These are phyloP conservation scores for Penicillium sp. DNA, from an alignment of 2,329 filamentous ascomycete species.

Conservation along the genomic window DNA sequence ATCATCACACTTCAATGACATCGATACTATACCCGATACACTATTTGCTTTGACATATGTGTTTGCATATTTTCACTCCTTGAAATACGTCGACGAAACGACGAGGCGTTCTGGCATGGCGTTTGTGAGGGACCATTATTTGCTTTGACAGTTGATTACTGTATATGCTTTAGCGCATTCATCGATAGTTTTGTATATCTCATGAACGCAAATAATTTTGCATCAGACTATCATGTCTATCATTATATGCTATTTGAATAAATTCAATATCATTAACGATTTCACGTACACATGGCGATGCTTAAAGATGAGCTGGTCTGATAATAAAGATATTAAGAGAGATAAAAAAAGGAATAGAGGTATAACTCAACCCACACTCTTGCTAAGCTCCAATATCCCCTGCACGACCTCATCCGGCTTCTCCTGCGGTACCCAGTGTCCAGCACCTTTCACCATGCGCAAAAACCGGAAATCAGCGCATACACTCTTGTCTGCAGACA, in stretches of 20 bases:
- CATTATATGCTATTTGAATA: neutral
- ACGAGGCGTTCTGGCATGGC: neutral
- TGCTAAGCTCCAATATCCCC: constrained; percentile 45
- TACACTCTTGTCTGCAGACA: constrained; percentile 36
- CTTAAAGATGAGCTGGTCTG: neutral
- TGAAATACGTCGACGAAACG: neutral
- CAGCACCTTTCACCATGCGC: constrained; percentile 56
- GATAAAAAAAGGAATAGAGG: neutral
- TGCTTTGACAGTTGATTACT: neutral
- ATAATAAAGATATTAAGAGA: neutral
- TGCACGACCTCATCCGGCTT: constrained; percentile 52
- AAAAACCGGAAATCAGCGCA: constrained; percentile 54
- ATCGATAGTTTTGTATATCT: neutral
- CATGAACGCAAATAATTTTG: neutral
- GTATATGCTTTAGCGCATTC: neutral
- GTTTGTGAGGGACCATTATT: neutral
- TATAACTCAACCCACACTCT: neutral
- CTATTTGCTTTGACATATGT: neutral
- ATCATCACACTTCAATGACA: neutral
- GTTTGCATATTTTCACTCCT: neutral
- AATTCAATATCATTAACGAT: neutral
- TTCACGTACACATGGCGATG: neutral
- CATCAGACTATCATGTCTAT: neutral
- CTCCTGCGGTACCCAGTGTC: constrained; percentile 70
- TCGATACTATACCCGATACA: constrained; percentile 7